Base-by-base conservation (phyloP, 2,329 filamentous ascomycete genomes). In the Xylaria sp. region DNA sequence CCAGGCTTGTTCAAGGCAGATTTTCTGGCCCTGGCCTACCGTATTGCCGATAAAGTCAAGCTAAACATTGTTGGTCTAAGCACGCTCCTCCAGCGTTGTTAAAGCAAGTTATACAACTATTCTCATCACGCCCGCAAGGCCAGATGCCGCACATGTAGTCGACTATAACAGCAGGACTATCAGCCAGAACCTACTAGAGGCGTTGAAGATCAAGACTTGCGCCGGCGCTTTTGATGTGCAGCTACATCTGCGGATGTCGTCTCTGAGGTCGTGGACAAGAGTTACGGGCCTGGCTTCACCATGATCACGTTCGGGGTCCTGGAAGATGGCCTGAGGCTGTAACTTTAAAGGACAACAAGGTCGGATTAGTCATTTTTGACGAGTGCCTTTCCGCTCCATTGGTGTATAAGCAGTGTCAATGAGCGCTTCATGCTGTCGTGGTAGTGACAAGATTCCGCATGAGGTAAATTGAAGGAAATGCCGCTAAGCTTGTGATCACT, bases 61-160 rank as follows among this genome's bases (percentile, higher is more conserved):
- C 36, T 33, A n/a, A 20, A 65, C 60, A 17, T 20, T 76, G n/a
- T 66, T 75, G 3, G 67, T 76, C 17, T 75, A 73, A 73, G 75
- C 71, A 48, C 85, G 60, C 40, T 36, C 57, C 15, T 38, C 36
- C 5, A 10, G 33, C 33, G 33, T n/a, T n/a, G n/a, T n/a, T n/a
- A n/a, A n/a, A n/a, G n/a, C n/a, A n/a, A n/a, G 23, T 2, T 23
- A 23, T 23, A 23, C 1, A 23, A 23, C 2, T 2, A 23, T 23
- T 23, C 23, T 2, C 23, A 23, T 23, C 23, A 23, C 23, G 2
- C 23, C 23, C 23, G 1, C 23, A 23, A 23, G 23, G 23, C 23
- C 23, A 23, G 23, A 64, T 33, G 64, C 67, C 4, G 57, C 51
- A 20, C 59, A 58, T 31, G 67, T 38, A 9, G 67, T 69, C 26